Percentiles rank a stretch among this genome's conserved stretches.
These are phyloP conservation scores for Apostasia shenzhenica DNA, from an alignment of 106 monocot species.

Conservation along the genomic window DNA sequence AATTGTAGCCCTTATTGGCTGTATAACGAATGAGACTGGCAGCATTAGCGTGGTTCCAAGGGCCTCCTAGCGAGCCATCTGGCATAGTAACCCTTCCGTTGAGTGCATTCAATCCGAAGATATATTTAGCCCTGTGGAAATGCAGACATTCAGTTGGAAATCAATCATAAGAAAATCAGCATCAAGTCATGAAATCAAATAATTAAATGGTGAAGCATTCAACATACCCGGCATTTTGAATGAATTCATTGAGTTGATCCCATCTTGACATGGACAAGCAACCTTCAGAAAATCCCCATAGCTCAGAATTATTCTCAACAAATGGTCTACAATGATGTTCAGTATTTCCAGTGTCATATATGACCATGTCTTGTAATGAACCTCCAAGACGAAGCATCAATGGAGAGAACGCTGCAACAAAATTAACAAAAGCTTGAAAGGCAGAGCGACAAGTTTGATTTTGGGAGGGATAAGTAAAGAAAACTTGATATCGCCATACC, in stretches of 20 bases:
- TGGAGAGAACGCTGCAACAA: constrained; percentile 69
- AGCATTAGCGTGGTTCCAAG: constrained; percentile 81
- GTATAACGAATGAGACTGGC: constrained; percentile 73
- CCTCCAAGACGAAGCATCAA: constrained; percentile 80
- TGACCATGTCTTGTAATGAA: constrained; percentile 81
- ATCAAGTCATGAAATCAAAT: not conserved
- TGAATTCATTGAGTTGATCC: constrained; percentile 89
- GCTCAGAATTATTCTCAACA: constrained; percentile 45
- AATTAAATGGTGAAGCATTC: not conserved
- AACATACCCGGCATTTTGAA: constrained; percentile 46
- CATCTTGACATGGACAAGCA: constrained; percentile 84
- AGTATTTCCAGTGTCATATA: constrained; percentile 45
- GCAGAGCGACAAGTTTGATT: not conserved
- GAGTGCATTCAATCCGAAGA: constrained; percentile 85
- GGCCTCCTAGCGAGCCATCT: constrained; percentile 69
- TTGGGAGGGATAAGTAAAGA: no score
- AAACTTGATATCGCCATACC: constrained; percentile 26
- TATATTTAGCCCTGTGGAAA: constrained; percentile 45
- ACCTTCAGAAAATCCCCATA: constrained; percentile 74
- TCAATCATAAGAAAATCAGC: not conserved
- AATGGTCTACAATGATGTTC: constrained; percentile 43
- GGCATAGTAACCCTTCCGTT: constrained; percentile 52
- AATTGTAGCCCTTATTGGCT: constrained; percentile 53
- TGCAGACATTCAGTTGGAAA: not conserved
- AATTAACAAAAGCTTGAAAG: not conserved